Conservation (phyloP, 768 basidiomycete species). For the Pisolithus tinctorius region DNA sequence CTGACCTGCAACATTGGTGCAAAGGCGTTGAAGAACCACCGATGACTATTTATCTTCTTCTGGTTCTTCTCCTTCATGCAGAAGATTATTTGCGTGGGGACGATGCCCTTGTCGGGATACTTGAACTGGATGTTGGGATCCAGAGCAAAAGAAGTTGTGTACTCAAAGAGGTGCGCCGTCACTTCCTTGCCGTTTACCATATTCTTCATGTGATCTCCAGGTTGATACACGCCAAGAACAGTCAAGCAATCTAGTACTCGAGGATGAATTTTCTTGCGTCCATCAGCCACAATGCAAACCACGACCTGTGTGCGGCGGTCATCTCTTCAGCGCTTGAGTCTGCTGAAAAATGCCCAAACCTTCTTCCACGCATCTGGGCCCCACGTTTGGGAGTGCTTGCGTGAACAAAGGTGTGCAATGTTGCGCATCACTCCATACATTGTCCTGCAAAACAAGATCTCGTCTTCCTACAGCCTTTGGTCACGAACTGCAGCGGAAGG, state of each 20-base stretch:
- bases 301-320: slow-evolving; percentile 53
- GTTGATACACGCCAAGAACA: slow-evolving; percentile 89
- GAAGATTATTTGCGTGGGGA: slow-evolving; percentile 91
- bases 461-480: slow-evolving; percentile 57
- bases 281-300: slow-evolving; percentile 88
- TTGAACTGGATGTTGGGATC: slow-evolving; percentile 78
- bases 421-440: slow-evolving; percentile 93
- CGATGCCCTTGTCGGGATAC: slow-evolving; percentile 88
- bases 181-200: slow-evolving; percentile 68
- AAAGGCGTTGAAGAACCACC: slow-evolving; percentile 98
- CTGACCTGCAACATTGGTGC: slow-evolving; percentile 72
- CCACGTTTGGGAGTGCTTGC: slow-evolving; percentile 92
- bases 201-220: slow-evolving; percentile 53
- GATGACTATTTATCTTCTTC: slow-evolving; percentile 94
- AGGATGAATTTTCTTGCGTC: slow-evolving; percentile 75
- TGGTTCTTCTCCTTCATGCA: slow-evolving; percentile 91
- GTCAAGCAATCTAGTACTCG: slow-evolving; percentile 86
- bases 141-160: slow-evolving; percentile 73
- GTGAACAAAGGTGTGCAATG: slow-evolving; percentile 72
- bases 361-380: slow-evolving; percentile 97
- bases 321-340: background rate
- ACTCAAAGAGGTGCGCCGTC: slow-evolving; percentile 76
- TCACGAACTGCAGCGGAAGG: background rate
- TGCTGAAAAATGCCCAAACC: slow-evolving; percentile 29
- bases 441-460: slow-evolving; percentile 86